Conservation (phyloP, 176 grass and related monocot genomes). For the Pontederia paniculata region DNA sequence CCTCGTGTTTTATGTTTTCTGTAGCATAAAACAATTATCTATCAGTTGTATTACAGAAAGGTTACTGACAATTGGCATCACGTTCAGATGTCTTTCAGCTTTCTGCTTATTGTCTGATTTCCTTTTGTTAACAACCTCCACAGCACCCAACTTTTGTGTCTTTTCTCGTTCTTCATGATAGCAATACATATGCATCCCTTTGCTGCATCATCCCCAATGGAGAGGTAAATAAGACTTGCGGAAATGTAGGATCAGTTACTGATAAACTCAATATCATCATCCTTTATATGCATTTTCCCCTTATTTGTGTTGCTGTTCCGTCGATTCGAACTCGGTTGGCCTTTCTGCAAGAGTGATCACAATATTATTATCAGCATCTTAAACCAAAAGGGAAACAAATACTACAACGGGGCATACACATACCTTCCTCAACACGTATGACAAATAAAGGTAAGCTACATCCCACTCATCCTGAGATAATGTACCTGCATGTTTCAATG, state of each 20-base stretch:
- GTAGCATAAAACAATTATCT: too few relatives aligned
- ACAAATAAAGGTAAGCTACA: constrained; percentile 82
- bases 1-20: too few relatives aligned
- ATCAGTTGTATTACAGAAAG: too few relatives aligned
- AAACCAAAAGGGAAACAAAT: constrained; percentile 1
- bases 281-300: constrained; percentile 59
- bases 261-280: constrained; percentile 60
- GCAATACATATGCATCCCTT: too few relatives aligned
- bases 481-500: constrained; percentile 38
- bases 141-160: too few relatives aligned
- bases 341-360: constrained; percentile 31
- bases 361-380: not conserved
- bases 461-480: constrained; percentile 86
- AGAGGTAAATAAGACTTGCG: too few relatives aligned
- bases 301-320: constrained; percentile 38
- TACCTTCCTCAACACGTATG: constrained; percentile 90
- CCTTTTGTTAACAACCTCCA: too few relatives aligned
- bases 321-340: constrained; percentile 29
- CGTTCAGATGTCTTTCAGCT: too few relatives aligned
- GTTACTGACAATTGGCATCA: too few relatives aligned
- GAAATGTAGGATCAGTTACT: constrained; percentile 19
- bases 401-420: not conserved
- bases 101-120: too few relatives aligned
- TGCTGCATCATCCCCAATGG: too few relatives aligned
- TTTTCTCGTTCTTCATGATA: too few relatives aligned